Base-by-base conservation (phyloP, 345 rosid genomes). In the Leavenworthia alabamica region DNA sequence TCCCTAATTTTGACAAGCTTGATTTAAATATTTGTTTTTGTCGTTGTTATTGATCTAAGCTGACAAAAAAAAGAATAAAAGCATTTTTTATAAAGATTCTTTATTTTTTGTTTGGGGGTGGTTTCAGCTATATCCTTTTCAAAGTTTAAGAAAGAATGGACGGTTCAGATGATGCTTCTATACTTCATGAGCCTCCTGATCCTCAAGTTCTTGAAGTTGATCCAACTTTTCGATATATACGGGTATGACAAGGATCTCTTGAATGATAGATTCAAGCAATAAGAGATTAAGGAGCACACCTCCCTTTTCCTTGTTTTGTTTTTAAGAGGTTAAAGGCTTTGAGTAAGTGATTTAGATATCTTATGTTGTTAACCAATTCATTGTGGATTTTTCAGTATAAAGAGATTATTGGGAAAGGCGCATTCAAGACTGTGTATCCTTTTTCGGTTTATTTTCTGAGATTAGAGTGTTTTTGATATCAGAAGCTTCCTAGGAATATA, bases 371-470 rank as follows among this genome's bases (percentile, higher is more conserved):
- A 9, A 31, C 61, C 35, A 23, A 55, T 27, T 27, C 1, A 60
- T 35, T 50, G 11, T 4, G 78, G 31, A 31, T 56, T 41, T 66
- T 55, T 56, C 87, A 86, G 93, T 86, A 83, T 56, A 83, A 79
- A 47, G 93, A 86, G 61, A 73, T 86, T 60, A 64, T 86, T 8
- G 89, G 89, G 26, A 82, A 79, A 71, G 94, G 94, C 39, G 94
- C 89, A 61, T 86, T 83, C 78, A 86, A 86, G 83, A 86, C 82
- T 11, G 94, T 74, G 94, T 86, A 86, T 83, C 81, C 84, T 79
- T 73, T 35, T 29, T 44, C 0, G 13, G 2, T 36, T 4, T 42
- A 12, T 32, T 32, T 52, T 13, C 6, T n/a, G 19, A 20, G 58
- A 22, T 37, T 22, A 6, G 36, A 26, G 11, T 9, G 15, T 26